A percentile compares a stretch with the other conserved stretches of the same genome.
Conservation (phyloP, 2,329 filamentous ascomycete genomes). For the Botryotinia narcissicola region DNA sequence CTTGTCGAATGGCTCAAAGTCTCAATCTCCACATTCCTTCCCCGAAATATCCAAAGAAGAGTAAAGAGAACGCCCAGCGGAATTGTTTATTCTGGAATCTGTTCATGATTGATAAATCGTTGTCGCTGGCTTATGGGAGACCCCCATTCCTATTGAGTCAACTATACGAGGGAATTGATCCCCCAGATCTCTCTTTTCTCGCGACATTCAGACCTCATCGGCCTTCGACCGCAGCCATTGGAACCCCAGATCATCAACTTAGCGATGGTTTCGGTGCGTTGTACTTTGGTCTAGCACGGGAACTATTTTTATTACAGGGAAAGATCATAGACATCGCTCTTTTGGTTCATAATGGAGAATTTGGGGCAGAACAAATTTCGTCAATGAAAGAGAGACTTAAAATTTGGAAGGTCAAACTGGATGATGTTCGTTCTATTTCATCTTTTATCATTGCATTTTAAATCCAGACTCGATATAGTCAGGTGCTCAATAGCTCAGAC, state of each 20-base stretch:
- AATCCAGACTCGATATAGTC: not conserved
- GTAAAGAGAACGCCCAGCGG: slow-evolving; percentile 17
- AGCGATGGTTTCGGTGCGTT: slow-evolving; percentile 19
- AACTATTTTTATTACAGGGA: slow-evolving; percentile 21
- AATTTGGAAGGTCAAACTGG: not conserved
- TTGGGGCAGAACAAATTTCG: not conserved
- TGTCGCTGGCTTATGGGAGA: slow-evolving; percentile 25
- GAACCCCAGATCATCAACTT: not conserved
- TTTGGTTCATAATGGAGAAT: slow-evolving; percentile 2
- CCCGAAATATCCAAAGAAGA: not conserved
- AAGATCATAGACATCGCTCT: slow-evolving; percentile 19
- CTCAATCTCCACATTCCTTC: slow-evolving; percentile 22
- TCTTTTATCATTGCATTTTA: not conserved
- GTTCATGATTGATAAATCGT: slow-evolving; percentile 24
- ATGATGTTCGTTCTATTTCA: not conserved
- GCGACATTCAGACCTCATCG: slow-evolving; percentile 15
- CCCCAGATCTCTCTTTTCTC: slow-evolving; percentile 17
- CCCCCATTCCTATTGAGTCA: slow-evolving; percentile 19
- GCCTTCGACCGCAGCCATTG: not conserved
- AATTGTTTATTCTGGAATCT: slow-evolving; percentile 25
- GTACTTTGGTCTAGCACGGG: slow-evolving; percentile 16
- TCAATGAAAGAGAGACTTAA: not conserved
- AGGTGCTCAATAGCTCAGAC: not conserved
- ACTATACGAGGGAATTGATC: slow-evolving; percentile 22
- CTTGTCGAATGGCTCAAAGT: slow-evolving; percentile 25